Conservation (phyloP, 441 rosid species). For the Pelargonium myrrhifolium region DNA sequence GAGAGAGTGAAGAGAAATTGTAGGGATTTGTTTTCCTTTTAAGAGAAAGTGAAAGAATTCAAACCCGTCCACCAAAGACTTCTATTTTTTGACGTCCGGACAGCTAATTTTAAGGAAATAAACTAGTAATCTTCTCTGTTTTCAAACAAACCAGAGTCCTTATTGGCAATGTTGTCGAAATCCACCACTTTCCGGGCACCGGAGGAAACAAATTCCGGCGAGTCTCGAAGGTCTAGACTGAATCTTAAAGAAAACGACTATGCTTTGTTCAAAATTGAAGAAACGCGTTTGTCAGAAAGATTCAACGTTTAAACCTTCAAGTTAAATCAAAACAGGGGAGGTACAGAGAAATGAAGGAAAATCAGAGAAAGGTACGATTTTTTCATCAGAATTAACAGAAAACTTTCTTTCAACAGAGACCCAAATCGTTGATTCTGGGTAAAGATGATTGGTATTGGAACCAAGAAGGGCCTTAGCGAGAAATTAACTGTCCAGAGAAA, state of each 20-base stretch:
- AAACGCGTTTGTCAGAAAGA: slow-evolving; percentile 7
- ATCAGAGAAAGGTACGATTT: too few species aligned
- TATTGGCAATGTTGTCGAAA: not conserved
- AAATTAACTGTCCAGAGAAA: too few species aligned
- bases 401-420: too few species aligned
- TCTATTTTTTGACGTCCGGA: slow-evolving; percentile 13
- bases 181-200: not conserved
- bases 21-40: not conserved
- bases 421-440: not conserved
- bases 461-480: too few species aligned
- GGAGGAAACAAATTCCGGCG: not conserved
- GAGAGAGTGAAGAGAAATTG: not conserved
- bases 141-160: not conserved
- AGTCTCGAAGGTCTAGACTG: not conserved
- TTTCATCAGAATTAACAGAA: too few species aligned
- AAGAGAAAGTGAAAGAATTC: slow-evolving; percentile 1
- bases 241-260: not conserved
- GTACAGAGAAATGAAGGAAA: too few species aligned
- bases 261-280: not conserved
- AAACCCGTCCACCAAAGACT: not conserved
- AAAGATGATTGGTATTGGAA: not conserved
- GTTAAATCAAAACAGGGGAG: not conserved
- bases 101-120: not conserved
- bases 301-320: slow-evolving; percentile 2
- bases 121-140: not conserved